phyloP scores from a whole-genome alignment of 1,139 yeast genomes.

The Candida sanyaensis region DNA sequence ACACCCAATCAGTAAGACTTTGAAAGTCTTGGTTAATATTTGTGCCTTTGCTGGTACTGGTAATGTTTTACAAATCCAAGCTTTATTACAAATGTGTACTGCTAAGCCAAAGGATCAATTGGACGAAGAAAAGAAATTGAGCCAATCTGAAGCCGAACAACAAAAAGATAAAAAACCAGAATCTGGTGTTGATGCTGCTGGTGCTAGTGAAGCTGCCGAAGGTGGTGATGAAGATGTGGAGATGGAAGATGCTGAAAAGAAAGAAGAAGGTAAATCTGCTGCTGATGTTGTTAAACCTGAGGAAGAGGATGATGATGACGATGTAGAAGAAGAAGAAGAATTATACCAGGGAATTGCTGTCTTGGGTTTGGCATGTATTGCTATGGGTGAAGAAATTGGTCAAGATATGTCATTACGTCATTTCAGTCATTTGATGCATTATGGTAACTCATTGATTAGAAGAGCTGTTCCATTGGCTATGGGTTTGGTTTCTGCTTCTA shows the following conservation, averaged over 20 bases:
- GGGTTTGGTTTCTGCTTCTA: constrained; percentile 91
- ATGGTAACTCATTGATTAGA: constrained; percentile 89
- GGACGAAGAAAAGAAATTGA: constrained; percentile 38
- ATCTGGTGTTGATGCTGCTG: neutral
- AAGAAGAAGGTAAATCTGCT: constrained; percentile 17
- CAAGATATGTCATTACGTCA: constrained; percentile 97
- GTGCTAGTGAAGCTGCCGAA: neutral
- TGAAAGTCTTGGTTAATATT: constrained; percentile 86
- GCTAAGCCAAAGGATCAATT: constrained; percentile 46
- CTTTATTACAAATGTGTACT: constrained; percentile 85
- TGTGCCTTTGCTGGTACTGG: constrained; percentile 99
- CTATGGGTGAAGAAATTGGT: constrained; percentile 98
- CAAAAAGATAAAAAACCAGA: constrained; percentile 16
- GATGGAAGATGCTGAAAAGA: constrained; percentile 20
- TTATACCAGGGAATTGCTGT: constrained; percentile 88
- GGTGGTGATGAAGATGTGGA: constrained; percentile 24
- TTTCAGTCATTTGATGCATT: constrained; percentile 96
- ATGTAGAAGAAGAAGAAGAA: constrained; percentile 55
- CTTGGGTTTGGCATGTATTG: constrained; percentile 89
- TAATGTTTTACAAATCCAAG: constrained; percentile 92
- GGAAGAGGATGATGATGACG: constrained; percentile 26
- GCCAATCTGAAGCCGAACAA: constrained; percentile 41
- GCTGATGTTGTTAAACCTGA: constrained; percentile 14
- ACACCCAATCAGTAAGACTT: constrained; percentile 88
- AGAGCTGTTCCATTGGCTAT: constrained; percentile 97